These are phyloP conservation scores for Hymenoscyphus fructigenus DNA, from an alignment of 2,329 filamentous ascomycete species.

Conservation along the genomic window DNA sequence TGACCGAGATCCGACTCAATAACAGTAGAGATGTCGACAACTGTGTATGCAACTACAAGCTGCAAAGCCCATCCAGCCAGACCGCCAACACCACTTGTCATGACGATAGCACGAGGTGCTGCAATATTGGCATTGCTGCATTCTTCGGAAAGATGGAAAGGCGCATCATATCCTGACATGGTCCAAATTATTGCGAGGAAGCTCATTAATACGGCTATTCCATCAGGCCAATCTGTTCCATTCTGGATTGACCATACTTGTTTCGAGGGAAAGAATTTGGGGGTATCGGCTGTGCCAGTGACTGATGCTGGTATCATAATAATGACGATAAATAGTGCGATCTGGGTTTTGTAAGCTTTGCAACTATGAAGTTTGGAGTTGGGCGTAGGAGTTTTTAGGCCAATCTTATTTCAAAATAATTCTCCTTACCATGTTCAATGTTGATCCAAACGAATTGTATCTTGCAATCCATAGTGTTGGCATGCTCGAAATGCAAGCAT, in stretches of 20 bases:
- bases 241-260: slow-evolving; percentile 69
- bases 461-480: slow-evolving; percentile 69
- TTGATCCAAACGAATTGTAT: slow-evolving; percentile 69
- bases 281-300: slow-evolving; percentile 46
- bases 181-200: slow-evolving; percentile 72
- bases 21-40: slow-evolving; percentile 57
- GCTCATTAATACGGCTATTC: slow-evolving; percentile 67
- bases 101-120: slow-evolving; percentile 68
- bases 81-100: slow-evolving; percentile 66
- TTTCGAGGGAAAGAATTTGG: slow-evolving; percentile 55
- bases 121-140: slow-evolving; percentile 72
- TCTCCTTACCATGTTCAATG: slow-evolving; percentile 67
- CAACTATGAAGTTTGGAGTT: not conserved
- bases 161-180: slow-evolving; percentile 65
- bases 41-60: slow-evolving; percentile 68
- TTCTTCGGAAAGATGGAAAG: slow-evolving; percentile 74
- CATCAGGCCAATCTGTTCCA: slow-evolving; percentile 65
- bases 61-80: slow-evolving; percentile 72
- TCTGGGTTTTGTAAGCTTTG: not conserved
- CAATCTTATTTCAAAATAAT: not conserved
- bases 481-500: slow-evolving; percentile 66
- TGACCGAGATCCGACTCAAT: slow-evolving; percentile 63
- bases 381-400: not conserved
- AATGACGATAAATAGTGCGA: slow-evolving; percentile 10
- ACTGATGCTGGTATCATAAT: slow-evolving; percentile 64